phyloP scores from a whole-genome alignment of 768 basidiomycete species.

The Kwoniella sp. region DNA sequence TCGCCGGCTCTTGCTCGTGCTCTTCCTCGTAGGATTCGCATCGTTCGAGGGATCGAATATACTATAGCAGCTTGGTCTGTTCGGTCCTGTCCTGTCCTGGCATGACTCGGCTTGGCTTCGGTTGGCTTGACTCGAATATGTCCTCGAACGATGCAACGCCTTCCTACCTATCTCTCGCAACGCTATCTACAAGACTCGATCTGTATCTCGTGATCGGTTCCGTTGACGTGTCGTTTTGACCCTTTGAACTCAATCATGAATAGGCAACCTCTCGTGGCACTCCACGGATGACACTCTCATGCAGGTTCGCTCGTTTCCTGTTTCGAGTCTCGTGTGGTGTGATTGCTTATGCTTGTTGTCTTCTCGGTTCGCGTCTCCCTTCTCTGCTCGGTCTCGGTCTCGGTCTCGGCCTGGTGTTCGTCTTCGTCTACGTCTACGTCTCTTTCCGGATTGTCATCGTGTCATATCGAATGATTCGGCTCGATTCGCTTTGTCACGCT shows the following conservation, averaged over 20 bases:
- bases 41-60: constrained; percentile 12
- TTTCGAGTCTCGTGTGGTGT: constrained; percentile 2
- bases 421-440: no score
- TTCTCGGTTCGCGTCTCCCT: constrained; percentile 5
- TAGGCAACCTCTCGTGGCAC: constrained; percentile 58
- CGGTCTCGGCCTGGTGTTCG: background rate
- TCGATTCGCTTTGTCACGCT: background rate
- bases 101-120: background rate
- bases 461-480: background rate
- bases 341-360: constrained; percentile 36
- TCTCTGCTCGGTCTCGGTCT: constrained; percentile 32
- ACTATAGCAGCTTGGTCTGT: constrained; percentile 1
- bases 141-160: constrained; percentile 26
- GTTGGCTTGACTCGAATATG: constrained; percentile 2
- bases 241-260: background rate
- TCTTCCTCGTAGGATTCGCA: constrained; percentile 1
- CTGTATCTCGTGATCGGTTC: constrained; percentile 11
- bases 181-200: background rate
- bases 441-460: constrained; percentile 23
- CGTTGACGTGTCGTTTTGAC: constrained; percentile 15
- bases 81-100: background rate
- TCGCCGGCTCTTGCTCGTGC: background rate
- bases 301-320: constrained; percentile 65
- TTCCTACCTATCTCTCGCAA: background rate
- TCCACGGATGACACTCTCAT: constrained; percentile 90